Evolutionary conservation across 2,329 filamentous ascomycete genomes (phyloP).

Genomic region (Fusarium stilboides): DNA sequence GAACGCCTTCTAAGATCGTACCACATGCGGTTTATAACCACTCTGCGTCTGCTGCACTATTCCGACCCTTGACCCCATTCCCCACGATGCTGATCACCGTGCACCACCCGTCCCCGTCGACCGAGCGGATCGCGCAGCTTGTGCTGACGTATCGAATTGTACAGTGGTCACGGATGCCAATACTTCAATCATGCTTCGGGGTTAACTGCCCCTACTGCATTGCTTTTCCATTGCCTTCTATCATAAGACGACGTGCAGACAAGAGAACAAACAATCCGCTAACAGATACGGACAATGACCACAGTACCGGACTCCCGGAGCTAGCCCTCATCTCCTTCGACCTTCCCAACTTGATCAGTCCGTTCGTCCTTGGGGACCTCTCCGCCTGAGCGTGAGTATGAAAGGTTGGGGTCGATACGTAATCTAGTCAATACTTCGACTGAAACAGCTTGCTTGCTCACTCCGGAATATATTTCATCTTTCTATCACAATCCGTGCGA

Average conservation of each 20-base stretch:
- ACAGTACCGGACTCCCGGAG: background rate
- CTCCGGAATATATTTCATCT: background rate
- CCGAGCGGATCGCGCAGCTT: constrained; percentile 38
- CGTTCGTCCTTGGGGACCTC: constrained; percentile 11
- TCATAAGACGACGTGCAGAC: background rate
- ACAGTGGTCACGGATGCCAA: background rate
- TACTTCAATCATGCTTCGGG: background rate
- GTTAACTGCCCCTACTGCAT: too few relatives aligned
- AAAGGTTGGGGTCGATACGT: background rate
- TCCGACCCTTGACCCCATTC: constrained; percentile 9
- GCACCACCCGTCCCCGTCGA: constrained; percentile 43
- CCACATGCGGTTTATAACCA: too few relatives aligned
- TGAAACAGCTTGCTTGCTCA: constrained; percentile 3
- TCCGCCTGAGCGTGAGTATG: constrained; percentile 3
- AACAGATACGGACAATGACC: background rate
- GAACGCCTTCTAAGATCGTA: background rate
- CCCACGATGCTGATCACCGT: constrained; percentile 15
- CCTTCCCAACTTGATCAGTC: constrained; percentile 1
- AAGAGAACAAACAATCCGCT: background rate
- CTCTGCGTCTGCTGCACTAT: background rate
- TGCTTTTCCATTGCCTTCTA: background rate
- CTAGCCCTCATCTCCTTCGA: background rate
- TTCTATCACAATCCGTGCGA: background rate
- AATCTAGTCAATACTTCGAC: background rate
- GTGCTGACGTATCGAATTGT: background rate